Conservation (phyloP, 192 early-diverging fungal species). For the Kickxella alabastrina region DNA sequence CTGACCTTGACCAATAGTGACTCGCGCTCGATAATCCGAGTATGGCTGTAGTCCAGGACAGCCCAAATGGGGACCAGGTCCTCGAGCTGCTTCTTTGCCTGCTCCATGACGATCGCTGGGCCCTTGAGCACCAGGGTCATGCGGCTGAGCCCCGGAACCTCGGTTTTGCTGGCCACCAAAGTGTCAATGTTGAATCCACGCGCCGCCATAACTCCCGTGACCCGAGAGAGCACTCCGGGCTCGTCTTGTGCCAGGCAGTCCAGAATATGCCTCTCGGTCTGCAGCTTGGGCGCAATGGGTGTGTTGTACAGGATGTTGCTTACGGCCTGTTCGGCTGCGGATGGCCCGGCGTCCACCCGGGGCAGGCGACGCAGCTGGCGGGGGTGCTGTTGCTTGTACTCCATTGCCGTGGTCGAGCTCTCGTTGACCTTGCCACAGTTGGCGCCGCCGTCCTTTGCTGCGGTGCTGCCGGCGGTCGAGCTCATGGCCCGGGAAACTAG, state of each 20-base stretch:
- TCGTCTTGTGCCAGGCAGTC: conserved; percentile 94
- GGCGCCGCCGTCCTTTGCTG: conserved; percentile 2
- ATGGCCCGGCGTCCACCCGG: conserved; percentile 49
- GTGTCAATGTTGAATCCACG: conserved; percentile 98
- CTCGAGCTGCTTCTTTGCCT: conserved; percentile 91
- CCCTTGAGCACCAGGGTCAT: conserved; percentile 97
- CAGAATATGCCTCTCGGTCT: conserved; percentile 70
- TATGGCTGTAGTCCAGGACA: conserved; percentile 92
- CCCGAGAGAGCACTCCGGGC: conserved; percentile 77
- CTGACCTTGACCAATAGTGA: conserved; percentile 90
- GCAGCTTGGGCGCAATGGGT: conserved; percentile 68
- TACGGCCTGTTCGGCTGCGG: conserved; percentile 90
- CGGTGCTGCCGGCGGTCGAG: conserved; percentile 8
- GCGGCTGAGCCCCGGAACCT: conserved; percentile 85
- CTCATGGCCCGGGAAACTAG: conserved; percentile 15
- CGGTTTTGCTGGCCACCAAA: conserved; percentile 92
- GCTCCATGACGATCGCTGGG: conserved; percentile 76
- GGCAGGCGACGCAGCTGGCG: conserved; percentile 46
- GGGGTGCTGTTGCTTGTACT: conserved; percentile 54
- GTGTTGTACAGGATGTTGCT: conserved; percentile 96
- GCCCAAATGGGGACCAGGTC: conserved; percentile 98
- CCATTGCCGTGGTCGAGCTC: conserved; percentile 47
- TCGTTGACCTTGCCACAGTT: conserved; percentile 37
- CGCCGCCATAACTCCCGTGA: conserved; percentile 86
- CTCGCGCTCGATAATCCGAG: conserved; percentile 87